Conservation (phyloP, 306 rosid species). For the Delonix regia region DNA sequence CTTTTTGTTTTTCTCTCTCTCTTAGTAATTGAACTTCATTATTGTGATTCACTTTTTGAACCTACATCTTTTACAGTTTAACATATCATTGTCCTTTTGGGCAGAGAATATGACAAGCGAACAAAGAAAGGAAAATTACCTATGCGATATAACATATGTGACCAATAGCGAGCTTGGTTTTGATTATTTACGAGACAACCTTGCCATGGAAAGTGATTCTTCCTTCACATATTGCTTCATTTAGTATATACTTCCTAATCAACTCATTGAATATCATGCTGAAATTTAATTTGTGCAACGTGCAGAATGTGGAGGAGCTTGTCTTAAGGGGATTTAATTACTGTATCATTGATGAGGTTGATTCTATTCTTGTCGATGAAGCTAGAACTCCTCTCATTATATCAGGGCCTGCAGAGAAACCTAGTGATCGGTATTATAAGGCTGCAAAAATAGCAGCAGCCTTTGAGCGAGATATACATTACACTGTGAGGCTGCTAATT, state of each 20-base stretch:
- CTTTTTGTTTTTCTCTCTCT: background rate
- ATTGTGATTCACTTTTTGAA: background rate
- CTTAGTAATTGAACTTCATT: slow-evolving; percentile 23
- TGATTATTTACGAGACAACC: slow-evolving; percentile 97
- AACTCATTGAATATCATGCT: slow-evolving; percentile 31
- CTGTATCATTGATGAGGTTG: slow-evolving; percentile 97
- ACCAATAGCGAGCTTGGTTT: slow-evolving; percentile 98
- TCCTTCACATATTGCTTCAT: slow-evolving; percentile 52
- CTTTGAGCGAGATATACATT: slow-evolving; percentile 86
- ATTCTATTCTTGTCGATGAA: slow-evolving; percentile 97
- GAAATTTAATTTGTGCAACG: slow-evolving; percentile 42
- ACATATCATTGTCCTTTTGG: slow-evolving; percentile 38
- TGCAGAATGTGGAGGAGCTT: slow-evolving; percentile 95
- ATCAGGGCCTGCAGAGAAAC: slow-evolving; percentile 97
- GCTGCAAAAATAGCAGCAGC: slow-evolving; percentile 97
- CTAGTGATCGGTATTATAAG: slow-evolving; percentile 84
- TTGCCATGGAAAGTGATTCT: slow-evolving; percentile 99
- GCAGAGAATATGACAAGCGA: slow-evolving; percentile 99
- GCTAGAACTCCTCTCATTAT: slow-evolving; percentile 98
- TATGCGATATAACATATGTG: slow-evolving; percentile 92
- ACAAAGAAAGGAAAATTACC: slow-evolving; percentile 89
- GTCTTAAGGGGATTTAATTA: slow-evolving; percentile 86
- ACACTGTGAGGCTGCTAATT: slow-evolving; percentile 67
- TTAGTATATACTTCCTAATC: slow-evolving; percentile 21
- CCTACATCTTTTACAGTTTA: slow-evolving; percentile 29